Percentiles rank a stretch among this genome's conserved stretches.
phyloP scores from a whole-genome alignment of 1,284 basidiomycete species.

The Ceratobasidium sp. region DNA sequence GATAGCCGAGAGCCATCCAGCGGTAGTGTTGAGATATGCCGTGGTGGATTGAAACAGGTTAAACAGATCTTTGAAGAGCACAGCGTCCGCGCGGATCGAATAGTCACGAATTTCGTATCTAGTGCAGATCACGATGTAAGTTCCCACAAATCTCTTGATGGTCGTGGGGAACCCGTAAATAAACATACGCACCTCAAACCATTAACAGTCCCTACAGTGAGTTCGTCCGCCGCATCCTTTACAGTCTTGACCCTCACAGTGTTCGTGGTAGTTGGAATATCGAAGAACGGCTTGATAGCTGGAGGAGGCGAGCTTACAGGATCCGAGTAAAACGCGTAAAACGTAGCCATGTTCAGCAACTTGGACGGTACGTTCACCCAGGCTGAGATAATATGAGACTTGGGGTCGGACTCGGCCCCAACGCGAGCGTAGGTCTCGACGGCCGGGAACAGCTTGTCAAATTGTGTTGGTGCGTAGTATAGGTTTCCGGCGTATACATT shows the following conservation, averaged over 20 bases:
- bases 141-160: background rate
- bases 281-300: conserved; percentile 19
- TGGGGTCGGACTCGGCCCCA: conserved; percentile 14
- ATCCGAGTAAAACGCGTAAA: conserved; percentile 24
- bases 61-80: conserved; percentile 9
- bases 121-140: background rate
- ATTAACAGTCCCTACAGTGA: background rate
- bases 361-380: conserved; percentile 18
- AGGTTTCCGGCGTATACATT: conserved; percentile 27
- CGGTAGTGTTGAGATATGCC: conserved; percentile 7
- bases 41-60: background rate
- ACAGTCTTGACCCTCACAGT: conserved; percentile 30
- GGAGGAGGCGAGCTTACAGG: conserved; percentile 19
- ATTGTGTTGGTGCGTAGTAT: conserved; percentile 8
- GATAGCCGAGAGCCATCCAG: conserved; percentile 12
- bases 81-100: conserved; percentile 21
- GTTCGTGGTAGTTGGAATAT: conserved; percentile 15
- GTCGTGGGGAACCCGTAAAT: background rate
- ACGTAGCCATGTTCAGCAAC: conserved; percentile 13
- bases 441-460: background rate
- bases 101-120: conserved; percentile 21
- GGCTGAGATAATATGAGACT: conserved; percentile 16
- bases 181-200: background rate
- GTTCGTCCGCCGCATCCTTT: conserved; percentile 14
- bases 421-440: conserved; percentile 8